These are phyloP conservation scores for Talaromyces ruber DNA, from an alignment of 495 filamentous ascomycete species.

Conservation along the genomic window DNA sequence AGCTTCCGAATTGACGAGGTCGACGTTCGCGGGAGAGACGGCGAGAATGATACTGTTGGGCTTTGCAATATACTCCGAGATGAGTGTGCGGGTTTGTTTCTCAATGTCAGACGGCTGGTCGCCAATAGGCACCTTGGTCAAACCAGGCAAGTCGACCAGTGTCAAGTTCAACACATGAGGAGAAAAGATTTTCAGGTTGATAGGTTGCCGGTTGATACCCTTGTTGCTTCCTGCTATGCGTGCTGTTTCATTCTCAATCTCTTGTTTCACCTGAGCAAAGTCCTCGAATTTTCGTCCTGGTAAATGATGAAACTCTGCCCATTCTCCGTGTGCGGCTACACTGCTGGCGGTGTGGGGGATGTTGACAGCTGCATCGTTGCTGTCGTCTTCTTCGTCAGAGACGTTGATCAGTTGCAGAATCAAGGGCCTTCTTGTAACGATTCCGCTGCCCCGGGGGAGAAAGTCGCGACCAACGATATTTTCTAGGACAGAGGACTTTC, in stretches of 20 bases:
- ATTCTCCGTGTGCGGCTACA: slow-evolving; percentile 69
- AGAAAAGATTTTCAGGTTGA: slow-evolving; percentile 98
- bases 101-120: slow-evolving; percentile 98
- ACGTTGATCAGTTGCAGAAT: slow-evolving; percentile 98
- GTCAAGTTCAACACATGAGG: slow-evolving; percentile 95
- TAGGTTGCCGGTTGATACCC: slow-evolving; percentile 94
- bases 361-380: slow-evolving; percentile 53
- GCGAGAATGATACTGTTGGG: slow-evolving; percentile 97
- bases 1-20: slow-evolving; percentile 97
- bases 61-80: slow-evolving; percentile 97
- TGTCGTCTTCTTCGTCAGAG: slow-evolving; percentile 63
- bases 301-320: slow-evolving; percentile 96
- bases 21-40: slow-evolving; percentile 95
- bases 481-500: slow-evolving; percentile 98
- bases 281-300: slow-evolving; percentile 85
- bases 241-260: slow-evolving; percentile 95
- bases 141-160: slow-evolving; percentile 87
- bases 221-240: slow-evolving; percentile 97
- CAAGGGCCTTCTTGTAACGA: slow-evolving; percentile 87
- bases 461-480: slow-evolving; percentile 99
- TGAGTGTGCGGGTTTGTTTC: slow-evolving; percentile 95
- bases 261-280: slow-evolving; percentile 85
- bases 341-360: slow-evolving; percentile 61
- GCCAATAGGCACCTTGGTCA: slow-evolving; percentile 98
- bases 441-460: slow-evolving; percentile 89